Base-by-base conservation (phyloP, 1,139 yeast genomes). In the Taphrina populina region DNA sequence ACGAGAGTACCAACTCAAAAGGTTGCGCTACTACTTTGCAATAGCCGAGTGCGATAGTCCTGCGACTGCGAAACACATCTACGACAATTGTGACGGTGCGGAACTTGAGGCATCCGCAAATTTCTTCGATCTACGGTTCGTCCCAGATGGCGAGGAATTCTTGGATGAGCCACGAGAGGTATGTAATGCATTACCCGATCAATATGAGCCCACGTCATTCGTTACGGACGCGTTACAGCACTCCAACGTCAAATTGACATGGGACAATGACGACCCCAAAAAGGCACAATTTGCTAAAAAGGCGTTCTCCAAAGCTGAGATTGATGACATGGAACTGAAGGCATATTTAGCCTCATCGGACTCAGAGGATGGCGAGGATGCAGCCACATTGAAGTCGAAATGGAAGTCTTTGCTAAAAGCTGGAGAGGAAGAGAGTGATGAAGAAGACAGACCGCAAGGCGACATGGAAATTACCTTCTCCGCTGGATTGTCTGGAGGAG, bases 81-180 rank as follows among this genome's bases (percentile, higher is more conserved):
- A 90, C 67, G 82, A 81, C 43, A 84, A 80, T 65, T 86, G 95
- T 71, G 98, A 94, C 69, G 96, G 96, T 23, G 80, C 96, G 0
- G 99, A 94, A 70, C 92, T 81, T 66, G 99, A 94, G 70, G 84
- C 96, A 10, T 88, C 97, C 0, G 95, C 98, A 17, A 94, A 94
- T 67, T 79, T 87, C 58, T 90, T 94, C 69, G 98, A 94, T 69
- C 73, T 94, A 62, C 77, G 98, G 64, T 94, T 87, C 66, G 81
- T 94, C 57, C 98, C 98, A 0, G 95, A 86, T 55, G 96, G 80
- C 20, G 86, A 88, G 87, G 82, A 78, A 2, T 92, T 92, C 69
- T 86, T 81, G 32, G 77, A 75, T 44, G 80, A 78, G 56, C 83
- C 94, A 23, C 78, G 80, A 61, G 97, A 92, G 64, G 67, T 69